Evolutionary conservation across 371 early-diverging fungal species (phyloP).

Genomic region (Batkoa obscura): DNA sequence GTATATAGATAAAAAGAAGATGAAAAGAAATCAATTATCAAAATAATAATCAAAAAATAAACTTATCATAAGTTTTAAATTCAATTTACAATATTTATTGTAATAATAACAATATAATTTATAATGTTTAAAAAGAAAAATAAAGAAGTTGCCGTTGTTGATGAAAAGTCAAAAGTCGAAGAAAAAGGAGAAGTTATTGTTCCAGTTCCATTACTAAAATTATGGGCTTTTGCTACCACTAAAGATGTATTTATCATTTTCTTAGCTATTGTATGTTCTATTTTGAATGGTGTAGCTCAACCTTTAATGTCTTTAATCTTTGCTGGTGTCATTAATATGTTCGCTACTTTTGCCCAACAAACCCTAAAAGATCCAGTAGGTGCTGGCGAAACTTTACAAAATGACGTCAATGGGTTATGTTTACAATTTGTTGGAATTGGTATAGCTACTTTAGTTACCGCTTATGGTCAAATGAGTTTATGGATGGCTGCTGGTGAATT

Average conservation of each 20-base stretch:
- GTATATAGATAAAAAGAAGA: no score
- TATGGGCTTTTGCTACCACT: neutral
- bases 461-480: slow-evolving; percentile 16
- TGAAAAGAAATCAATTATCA: no score
- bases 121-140: no score
- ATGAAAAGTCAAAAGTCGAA: no score
- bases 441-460: slow-evolving; percentile 22
- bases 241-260: neutral
- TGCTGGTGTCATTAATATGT: slow-evolving; percentile 8
- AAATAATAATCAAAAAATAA: no score
- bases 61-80: no score
- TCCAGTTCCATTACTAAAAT: neutral
- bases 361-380: neutral
- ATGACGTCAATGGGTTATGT: slow-evolving; percentile 2
- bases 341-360: neutral
- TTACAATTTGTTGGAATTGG: slow-evolving; percentile 42
- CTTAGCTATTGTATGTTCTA: slow-evolving; percentile 7
- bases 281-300: slow-evolving; percentile 15
- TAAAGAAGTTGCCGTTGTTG: no score
- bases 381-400: neutral
- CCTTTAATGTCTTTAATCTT: slow-evolving; percentile 21
- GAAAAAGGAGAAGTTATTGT: no score
- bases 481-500: slow-evolving; percentile 30
- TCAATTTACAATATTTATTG: no score
- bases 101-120: no score